A percentile compares a stretch with the other conserved stretches of the same genome.
phyloP scores from a whole-genome alignment of 257 asterid species.

The Forsythia viridissima region DNA sequence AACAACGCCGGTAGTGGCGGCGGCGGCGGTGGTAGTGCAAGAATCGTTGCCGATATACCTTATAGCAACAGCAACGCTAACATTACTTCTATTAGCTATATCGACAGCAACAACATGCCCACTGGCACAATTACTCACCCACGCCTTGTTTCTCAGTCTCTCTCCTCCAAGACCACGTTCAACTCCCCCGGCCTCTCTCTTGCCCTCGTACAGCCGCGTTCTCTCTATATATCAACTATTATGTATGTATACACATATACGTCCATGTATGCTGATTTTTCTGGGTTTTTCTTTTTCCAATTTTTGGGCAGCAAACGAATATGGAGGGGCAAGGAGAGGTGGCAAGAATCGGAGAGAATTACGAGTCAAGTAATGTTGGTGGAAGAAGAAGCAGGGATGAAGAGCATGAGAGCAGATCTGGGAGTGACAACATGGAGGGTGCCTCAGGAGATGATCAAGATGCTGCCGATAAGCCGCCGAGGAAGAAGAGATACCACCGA shows the following conservation, averaged over 20 bases:
- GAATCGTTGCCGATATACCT: constrained; percentile 60
- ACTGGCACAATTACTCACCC: constrained; percentile 55
- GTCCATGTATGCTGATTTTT: neutral
- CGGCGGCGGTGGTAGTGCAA: constrained; percentile 51
- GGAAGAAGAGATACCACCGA: constrained; percentile 93
- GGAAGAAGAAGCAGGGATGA: constrained; percentile 79
- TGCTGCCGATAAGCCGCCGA: constrained; percentile 72
- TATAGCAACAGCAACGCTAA: constrained; percentile 30
- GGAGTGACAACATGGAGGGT: constrained; percentile 87
- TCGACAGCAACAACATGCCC: constrained; percentile 38
- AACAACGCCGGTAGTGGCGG: constrained; percentile 54
- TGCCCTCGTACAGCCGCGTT: constrained; percentile 61
- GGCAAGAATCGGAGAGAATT: constrained; percentile 49
- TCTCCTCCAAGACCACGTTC: constrained; percentile 62
- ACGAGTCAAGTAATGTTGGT: constrained; percentile 42
- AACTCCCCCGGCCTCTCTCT: constrained; percentile 90
- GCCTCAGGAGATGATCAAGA: constrained; percentile 92
- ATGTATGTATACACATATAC: neutral
- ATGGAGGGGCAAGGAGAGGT: constrained; percentile 79
- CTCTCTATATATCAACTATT: neutral
- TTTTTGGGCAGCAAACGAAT: constrained; percentile 56
- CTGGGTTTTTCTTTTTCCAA: neutral
- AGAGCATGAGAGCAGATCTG: constrained; percentile 97
- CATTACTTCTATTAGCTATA: constrained; percentile 9
- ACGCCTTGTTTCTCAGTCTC: constrained; percentile 53